Conservation (phyloP, 2,329 filamentous ascomycete genomes). For the Hymenoscyphus fraxineus region DNA sequence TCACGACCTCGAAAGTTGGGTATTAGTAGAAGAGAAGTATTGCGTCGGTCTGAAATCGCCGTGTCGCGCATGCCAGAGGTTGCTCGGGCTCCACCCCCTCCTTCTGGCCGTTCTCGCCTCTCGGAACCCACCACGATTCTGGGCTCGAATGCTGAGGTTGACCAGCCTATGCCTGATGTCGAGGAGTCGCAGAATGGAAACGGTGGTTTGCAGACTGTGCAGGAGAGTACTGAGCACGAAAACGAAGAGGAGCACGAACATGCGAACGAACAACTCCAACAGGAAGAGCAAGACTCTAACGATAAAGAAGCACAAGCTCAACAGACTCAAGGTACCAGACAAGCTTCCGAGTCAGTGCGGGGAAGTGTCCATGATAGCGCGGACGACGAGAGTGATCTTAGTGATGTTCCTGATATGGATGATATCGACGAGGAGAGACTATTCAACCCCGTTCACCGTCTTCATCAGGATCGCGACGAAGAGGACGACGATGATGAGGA, state of each 20-base stretch:
- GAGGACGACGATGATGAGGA: neutral
- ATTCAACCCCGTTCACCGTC: neutral
- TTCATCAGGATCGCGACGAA: neutral
- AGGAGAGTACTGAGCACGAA: constrained; percentile 26
- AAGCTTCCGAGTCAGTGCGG: neutral
- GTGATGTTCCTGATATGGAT: constrained; percentile 42
- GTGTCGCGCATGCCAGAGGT: constrained; percentile 41
- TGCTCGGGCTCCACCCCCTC: constrained; percentile 36
- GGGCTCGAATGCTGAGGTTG: constrained; percentile 32
- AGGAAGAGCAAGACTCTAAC: constrained; percentile 35
- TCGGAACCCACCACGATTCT: constrained; percentile 39
- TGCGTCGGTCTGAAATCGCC: constrained; percentile 59
- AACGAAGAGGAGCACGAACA: neutral
- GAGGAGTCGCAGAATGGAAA: constrained; percentile 6
- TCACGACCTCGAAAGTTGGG: constrained; percentile 29
- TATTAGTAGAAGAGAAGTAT: constrained; percentile 44
- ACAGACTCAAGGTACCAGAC: constrained; percentile 29
- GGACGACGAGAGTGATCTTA: constrained; percentile 53
- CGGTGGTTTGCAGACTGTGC: constrained; percentile 38
- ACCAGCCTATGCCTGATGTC: neutral
- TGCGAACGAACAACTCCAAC: neutral
- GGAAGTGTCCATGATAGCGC: constrained; percentile 46
- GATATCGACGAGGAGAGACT: constrained; percentile 14
- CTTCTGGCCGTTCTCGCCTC: constrained; percentile 29
- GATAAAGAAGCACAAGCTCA: constrained; percentile 38